Conservation (phyloP, 2,329 filamentous ascomycete genomes). For the Acephala macrosclerotiorum region DNA sequence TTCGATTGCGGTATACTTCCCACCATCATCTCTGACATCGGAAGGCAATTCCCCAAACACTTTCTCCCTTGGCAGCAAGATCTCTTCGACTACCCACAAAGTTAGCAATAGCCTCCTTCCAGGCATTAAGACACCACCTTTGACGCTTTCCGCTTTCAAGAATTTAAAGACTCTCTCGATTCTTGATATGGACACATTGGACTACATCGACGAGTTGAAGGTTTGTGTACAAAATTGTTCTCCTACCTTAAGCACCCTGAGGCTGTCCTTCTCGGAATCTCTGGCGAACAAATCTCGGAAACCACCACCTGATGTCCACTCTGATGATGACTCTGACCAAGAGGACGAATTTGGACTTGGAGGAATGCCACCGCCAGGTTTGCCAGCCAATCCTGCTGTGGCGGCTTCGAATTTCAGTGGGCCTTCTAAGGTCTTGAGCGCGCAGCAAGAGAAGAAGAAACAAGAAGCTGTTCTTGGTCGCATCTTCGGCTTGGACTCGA, state of each 20-base stretch:
- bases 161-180: constrained; percentile 60
- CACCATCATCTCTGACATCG: constrained; percentile 5
- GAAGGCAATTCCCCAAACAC: constrained; percentile 11
- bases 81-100: constrained; percentile 25
- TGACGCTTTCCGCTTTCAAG: constrained; percentile 64
- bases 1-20: constrained; percentile 1
- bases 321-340: constrained; percentile 58
- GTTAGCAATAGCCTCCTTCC: constrained; percentile 1
- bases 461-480: constrained; percentile 61
- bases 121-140: constrained; percentile 42
- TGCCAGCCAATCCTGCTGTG: constrained; percentile 37
- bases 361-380: constrained; percentile 36
- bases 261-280: constrained; percentile 63
- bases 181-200: constrained; percentile 66
- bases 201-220: constrained; percentile 62
- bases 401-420: constrained; percentile 46
- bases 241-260: constrained; percentile 60
- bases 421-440: constrained; percentile 55
- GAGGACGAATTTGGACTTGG: constrained; percentile 61
- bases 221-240: constrained; percentile 62
- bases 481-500: constrained; percentile 59
- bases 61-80: constrained; percentile 19
- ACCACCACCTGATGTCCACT: constrained; percentile 48
- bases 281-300: constrained; percentile 57
- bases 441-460: constrained; percentile 60